phyloP scores from a whole-genome alignment of 2,329 filamentous ascomycete species.

The Aspergillus ibericus region DNA sequence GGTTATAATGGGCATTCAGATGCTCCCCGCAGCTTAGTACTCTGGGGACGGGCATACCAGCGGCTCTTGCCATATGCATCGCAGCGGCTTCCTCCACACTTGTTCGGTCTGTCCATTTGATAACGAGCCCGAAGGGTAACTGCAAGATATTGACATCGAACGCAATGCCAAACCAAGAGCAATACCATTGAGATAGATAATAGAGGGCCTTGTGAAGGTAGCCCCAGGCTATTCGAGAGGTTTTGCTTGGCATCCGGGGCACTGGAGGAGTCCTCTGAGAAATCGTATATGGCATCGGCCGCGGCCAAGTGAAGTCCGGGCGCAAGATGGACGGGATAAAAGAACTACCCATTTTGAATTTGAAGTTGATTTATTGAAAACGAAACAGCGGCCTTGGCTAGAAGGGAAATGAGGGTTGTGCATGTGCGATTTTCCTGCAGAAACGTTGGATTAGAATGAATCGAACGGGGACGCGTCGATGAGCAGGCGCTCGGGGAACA shows the following conservation, averaged over 20 bases:
- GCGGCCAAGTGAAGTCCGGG: conserved; percentile 32
- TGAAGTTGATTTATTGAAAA: no score
- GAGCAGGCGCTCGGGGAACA: no score
- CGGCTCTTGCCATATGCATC: conserved; percentile 37
- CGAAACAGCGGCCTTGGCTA: no score
- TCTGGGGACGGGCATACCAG: conserved; percentile 38
- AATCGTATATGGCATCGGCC: conserved; percentile 18
- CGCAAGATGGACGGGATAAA: conserved; percentile 22
- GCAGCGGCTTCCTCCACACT: conserved; percentile 37
- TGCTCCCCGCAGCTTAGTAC: conserved; percentile 38
- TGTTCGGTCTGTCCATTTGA: conserved; percentile 42
- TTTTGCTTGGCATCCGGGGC: conserved; percentile 20
- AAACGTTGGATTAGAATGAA: no score
- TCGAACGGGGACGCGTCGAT: no score
- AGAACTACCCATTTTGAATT: conserved; percentile 8
- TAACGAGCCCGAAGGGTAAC: conserved; percentile 41
- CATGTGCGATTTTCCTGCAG: no score
- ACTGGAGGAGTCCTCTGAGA: conserved; percentile 25
- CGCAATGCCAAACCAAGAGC: conserved; percentile 25
- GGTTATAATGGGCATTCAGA: conserved; percentile 14
- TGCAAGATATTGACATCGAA: conserved; percentile 31
- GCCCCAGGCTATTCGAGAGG: conserved; percentile 25
- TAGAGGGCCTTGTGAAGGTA: conserved; percentile 31
- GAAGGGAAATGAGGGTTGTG: no score
- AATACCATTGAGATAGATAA: conserved; percentile 34